A percentile compares a stretch with the other conserved stretches of the same genome.
These are phyloP conservation scores for Aspergillus proliferans DNA, from an alignment of 2,329 filamentous ascomycete species.

Conservation along the genomic window DNA sequence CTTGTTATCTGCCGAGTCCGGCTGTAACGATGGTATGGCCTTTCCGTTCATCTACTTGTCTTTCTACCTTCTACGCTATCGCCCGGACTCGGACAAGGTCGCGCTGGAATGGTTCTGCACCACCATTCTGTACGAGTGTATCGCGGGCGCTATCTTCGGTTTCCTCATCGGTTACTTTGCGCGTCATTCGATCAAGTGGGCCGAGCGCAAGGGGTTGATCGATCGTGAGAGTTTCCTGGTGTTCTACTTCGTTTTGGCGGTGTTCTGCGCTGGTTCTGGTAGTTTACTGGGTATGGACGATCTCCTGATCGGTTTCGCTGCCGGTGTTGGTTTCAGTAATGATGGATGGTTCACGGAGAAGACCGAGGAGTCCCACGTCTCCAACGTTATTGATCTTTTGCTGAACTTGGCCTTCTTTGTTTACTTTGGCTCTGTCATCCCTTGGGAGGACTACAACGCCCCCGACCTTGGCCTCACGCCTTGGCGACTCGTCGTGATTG, in stretches of 20 bases:
- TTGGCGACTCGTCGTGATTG: constrained; percentile 89
- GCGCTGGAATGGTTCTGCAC: constrained; percentile 82
- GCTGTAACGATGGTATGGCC: constrained; percentile 99
- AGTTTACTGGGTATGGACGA: constrained; percentile 89
- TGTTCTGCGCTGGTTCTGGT: constrained; percentile 92
- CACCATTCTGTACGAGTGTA: constrained; percentile 89
- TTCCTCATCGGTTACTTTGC: constrained; percentile 84
- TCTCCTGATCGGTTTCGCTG: constrained; percentile 86
- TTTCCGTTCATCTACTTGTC: constrained; percentile 96
- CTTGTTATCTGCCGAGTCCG: constrained; percentile 88
- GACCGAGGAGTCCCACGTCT: constrained; percentile 96
- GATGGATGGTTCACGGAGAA: constrained; percentile 98
- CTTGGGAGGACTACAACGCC: constrained; percentile 86
- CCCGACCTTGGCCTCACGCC: constrained; percentile 66
- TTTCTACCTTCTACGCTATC: constrained; percentile 80
- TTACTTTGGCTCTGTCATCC: constrained; percentile 93
- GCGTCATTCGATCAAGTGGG: constrained; percentile 80
- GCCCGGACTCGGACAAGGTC: constrained; percentile 61
- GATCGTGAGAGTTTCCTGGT: constrained; percentile 96
- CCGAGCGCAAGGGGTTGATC: constrained; percentile 78
- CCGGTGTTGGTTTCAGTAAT: constrained; percentile 97
- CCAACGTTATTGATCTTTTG: constrained; percentile 95
- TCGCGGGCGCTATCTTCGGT: constrained; percentile 85
- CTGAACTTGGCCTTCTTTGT: constrained; percentile 98
- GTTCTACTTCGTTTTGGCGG: constrained; percentile 93